Evolutionary conservation across 805 yeast species (phyloP), one percentile per base, ranked within the genome.

Genomic region (Candida maesae): DNA sequence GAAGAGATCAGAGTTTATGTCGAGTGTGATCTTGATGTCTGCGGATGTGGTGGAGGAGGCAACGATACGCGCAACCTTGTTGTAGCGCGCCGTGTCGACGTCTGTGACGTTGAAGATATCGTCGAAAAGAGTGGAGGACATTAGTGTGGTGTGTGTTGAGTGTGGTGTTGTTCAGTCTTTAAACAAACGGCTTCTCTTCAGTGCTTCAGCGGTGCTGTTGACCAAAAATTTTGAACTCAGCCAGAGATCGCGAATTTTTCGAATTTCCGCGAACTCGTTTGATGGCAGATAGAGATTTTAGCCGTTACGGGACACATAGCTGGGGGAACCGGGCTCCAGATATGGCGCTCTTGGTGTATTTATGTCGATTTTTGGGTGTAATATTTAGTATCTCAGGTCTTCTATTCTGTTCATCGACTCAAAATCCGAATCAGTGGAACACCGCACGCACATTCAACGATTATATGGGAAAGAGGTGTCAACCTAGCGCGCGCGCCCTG

Each of bases 1-100:
- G 70, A 88, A 91, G 50, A 93, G 72, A 61, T 91, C 99, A 33
- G 87, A 78, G 68, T 93, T 91, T 61, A 91, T 76, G 64, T 91
- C 99, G 50, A 91, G 71, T 5, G 95, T 84, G 58, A 91, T 76
- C 53, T 82, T 83, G 51, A 90, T 79, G 51, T 84, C 95, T 44
- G 74, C 70, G 34, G 88, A 78, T 25, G 96, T 80, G 33, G 90
- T 83, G 19, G 96, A 87, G 49, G 80, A 79, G 15, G 93, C 97
- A 54, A 85, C 85, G 54, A 91, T 76, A 58, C 99, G 85, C 17
- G 87, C 71, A 14, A 91, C 96, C 59, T 84, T 87, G 73, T 88
- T 95, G 71, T 91, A 91, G 60, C 96, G 80, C 35, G 87, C 96
- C 25, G 82, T 66, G 60, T 91, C 98, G 36, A 86, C 81, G 32